Percentiles rank a stretch among this genome's conserved stretches.
These are phyloP conservation scores for Pichia heedii DNA, from an alignment of 805 yeast species.

Conservation along the genomic window DNA sequence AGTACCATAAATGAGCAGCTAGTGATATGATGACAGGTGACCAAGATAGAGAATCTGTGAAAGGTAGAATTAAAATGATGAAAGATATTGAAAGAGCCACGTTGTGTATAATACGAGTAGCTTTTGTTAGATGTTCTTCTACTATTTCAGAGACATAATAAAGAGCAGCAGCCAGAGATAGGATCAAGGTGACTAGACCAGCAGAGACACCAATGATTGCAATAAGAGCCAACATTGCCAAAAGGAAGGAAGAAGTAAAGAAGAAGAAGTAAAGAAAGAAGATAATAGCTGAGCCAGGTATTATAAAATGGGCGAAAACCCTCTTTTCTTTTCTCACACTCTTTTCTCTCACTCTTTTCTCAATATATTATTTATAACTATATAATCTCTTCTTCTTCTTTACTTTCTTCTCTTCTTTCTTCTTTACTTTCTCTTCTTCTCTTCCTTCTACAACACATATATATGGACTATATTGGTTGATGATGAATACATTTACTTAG, in stretches of 20 bases:
- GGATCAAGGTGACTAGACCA: constrained; percentile 54
- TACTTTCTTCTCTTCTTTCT: no score
- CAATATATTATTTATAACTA: no score
- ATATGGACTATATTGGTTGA: constrained; percentile 30
- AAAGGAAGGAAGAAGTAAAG: no score
- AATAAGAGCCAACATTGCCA: constrained; percentile 47
- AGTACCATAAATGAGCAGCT: no score
- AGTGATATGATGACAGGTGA: constrained; percentile 17
- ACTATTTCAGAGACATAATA: constrained; percentile 87
- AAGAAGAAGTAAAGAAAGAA: no score
- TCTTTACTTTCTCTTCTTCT: no score
- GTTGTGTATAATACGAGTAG: no score
- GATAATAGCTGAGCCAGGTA: no score
- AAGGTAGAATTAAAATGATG: constrained; percentile 26
- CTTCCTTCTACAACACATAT: constrained; percentile 6
- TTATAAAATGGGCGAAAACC: no score
- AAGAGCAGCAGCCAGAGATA: constrained; percentile 75
- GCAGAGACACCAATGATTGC: constrained; percentile 51
- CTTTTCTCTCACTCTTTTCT: no score
- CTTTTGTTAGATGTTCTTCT: constrained; percentile 92
- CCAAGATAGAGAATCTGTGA: constrained; percentile 41
- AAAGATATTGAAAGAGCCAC: background rate
- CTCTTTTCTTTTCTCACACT: no score
- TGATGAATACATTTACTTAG: constrained; percentile 26
- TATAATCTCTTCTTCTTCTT: no score